Evolutionary conservation across 2,329 filamentous ascomycete species (phyloP).

Genomic region (Colletotrichum sp.): DNA sequence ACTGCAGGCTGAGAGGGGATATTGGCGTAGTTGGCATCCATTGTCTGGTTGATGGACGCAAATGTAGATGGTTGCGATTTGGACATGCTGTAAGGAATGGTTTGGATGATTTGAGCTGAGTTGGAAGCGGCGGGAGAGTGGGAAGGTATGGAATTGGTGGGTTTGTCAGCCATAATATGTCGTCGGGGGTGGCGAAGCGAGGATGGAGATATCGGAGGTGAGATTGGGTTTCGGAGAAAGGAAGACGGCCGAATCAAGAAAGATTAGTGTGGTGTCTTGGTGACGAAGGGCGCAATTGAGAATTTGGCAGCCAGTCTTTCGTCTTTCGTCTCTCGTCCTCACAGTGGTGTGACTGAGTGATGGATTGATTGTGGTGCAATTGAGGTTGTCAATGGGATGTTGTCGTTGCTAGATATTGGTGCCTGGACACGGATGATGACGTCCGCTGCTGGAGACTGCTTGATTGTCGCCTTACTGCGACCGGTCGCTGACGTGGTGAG

Average conservation of each 20-base stretch:
- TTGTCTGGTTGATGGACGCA: conserved; percentile 23
- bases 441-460: background rate
- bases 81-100: background rate
- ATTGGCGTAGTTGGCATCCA: conserved; percentile 26
- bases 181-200: conserved; percentile 18
- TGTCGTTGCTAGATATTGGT: background rate
- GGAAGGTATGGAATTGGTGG: background rate
- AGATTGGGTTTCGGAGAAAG: background rate
- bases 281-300: background rate
- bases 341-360: background rate
- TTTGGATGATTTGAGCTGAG: conserved; percentile 14
- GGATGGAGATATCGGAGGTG: conserved; percentile 22
- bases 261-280: background rate
- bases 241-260: conserved; percentile 6
- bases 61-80: conserved; percentile 2
- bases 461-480: background rate
- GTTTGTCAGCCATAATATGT: conserved; percentile 24
- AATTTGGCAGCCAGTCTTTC: background rate
- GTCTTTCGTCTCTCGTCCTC: background rate
- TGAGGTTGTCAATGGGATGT: conserved; percentile 8
- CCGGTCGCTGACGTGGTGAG: background rate
- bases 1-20: background rate
- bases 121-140: conserved; percentile 37
- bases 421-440: conserved; percentile 7
- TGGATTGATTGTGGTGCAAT: background rate